Conservation (phyloP, 192 early-diverging fungal genomes). For the Geranomyces michiganensis region DNA sequence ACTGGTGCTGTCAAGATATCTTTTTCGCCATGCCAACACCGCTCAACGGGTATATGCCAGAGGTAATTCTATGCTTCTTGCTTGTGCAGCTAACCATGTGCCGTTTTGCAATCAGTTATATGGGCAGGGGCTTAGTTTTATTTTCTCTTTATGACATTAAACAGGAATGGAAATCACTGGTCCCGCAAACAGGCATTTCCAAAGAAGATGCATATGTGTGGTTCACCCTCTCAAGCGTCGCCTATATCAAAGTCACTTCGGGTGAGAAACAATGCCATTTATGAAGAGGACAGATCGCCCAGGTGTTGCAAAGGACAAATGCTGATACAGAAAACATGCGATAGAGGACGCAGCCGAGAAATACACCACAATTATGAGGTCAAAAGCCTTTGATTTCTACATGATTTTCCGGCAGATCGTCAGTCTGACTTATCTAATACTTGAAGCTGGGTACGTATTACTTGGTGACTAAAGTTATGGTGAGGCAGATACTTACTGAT, state of each 20-base stretch:
- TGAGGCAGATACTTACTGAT: too few relatives aligned
- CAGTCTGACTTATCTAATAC: conserved; percentile 8
- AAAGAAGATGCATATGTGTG: neutral
- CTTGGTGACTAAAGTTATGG: neutral
- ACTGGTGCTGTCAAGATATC: conserved; percentile 7
- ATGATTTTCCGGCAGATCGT: conserved; percentile 15
- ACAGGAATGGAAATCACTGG: conserved; percentile 2
- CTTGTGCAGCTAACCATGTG: neutral
- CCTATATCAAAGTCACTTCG: conserved; percentile 6
- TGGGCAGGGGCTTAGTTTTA: neutral
- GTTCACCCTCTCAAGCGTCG: neutral
- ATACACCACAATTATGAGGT: conserved; percentile 4
- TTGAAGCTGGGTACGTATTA: conserved; percentile 2
- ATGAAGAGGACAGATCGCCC: too few relatives aligned
- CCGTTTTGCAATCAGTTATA: neutral
- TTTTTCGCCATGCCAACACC: neutral
- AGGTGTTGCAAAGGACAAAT: neutral
- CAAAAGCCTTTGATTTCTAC: conserved; percentile 14
- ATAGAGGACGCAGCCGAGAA: conserved; percentile 14
- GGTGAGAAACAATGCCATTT: neutral
- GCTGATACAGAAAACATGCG: too few relatives aligned
- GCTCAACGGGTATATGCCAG: conserved; percentile 3
- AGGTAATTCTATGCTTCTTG: neutral
- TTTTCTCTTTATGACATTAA: neutral
- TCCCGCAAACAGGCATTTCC: conserved; percentile 16